phyloP scores from a whole-genome alignment of 202 grass and related monocot species.

The Dendrocalamus latiflorus region DNA sequence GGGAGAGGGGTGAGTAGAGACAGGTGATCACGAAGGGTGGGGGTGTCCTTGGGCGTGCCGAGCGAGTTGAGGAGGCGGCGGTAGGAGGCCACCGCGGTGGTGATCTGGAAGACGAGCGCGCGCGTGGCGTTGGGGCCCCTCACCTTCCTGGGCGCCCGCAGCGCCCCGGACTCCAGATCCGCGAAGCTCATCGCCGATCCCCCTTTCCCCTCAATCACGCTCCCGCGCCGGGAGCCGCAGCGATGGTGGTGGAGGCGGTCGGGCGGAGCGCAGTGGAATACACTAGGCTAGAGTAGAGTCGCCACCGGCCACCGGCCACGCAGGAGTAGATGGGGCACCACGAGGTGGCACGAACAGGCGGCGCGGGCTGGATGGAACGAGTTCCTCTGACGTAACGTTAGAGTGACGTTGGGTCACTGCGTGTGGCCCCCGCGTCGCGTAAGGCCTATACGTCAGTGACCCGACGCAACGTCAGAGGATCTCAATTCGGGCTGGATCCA shows the following conservation, averaged over 20 bases:
- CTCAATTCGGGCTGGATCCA: too few species aligned
- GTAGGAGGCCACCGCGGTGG: conserved; percentile 65
- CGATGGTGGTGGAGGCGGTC: background rate
- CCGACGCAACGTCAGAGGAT: too few species aligned
- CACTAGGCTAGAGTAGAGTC: background rate
- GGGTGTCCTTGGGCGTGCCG: conserved; percentile 80
- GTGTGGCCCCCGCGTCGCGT: too few species aligned
- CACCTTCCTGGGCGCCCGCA: conserved; percentile 39
- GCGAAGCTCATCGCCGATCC: conserved; percentile 72
- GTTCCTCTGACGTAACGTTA: too few species aligned
- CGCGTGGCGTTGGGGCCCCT: conserved; percentile 41
- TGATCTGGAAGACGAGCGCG: conserved; percentile 74
- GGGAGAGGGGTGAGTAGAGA: conserved; percentile 13
- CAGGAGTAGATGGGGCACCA: conserved; percentile 20
- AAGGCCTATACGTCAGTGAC: too few species aligned
- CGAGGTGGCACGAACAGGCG: background rate
- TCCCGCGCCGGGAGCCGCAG: background rate
- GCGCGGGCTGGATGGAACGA: too few species aligned
- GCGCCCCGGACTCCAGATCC: conserved; percentile 73
- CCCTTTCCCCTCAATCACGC: background rate
- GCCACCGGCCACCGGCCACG: conserved; percentile 39
- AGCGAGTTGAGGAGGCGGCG: conserved; percentile 83
- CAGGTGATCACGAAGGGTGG: conserved; percentile 71
- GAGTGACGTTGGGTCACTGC: too few species aligned
- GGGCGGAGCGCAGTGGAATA: background rate